Percentiles rank a stretch among this genome's conserved stretches.
Conservation (phyloP, 371 early-diverging fungal species). For the Polyrhizophydium stewartii region DNA sequence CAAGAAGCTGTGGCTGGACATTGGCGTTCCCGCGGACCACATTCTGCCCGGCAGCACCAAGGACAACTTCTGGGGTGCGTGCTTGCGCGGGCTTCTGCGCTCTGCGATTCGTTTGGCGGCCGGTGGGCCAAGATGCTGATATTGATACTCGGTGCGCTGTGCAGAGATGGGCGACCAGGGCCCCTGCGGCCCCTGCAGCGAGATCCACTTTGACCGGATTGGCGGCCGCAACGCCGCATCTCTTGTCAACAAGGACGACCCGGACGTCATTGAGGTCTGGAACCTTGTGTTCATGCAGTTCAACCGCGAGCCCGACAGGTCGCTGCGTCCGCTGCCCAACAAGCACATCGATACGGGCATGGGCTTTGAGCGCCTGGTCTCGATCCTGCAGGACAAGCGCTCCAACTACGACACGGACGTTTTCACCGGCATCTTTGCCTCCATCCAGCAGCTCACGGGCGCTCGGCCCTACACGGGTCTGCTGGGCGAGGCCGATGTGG, state of each 20-base stretch:
- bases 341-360: constrained; percentile 99
- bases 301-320: constrained; percentile 95
- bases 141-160: too few relatives aligned
- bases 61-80: constrained; percentile 99
- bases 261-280: constrained; percentile 99
- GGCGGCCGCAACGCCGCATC: constrained; percentile 93
- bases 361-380: constrained; percentile 98
- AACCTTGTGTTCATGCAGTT: constrained; percentile 99
- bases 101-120: too few relatives aligned
- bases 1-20: constrained; percentile 87
- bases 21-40: constrained; percentile 81
- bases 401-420: constrained; percentile 99
- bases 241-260: constrained; percentile 99
- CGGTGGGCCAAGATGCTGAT: too few relatives aligned
- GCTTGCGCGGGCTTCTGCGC: too few relatives aligned
- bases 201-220: constrained; percentile 99
- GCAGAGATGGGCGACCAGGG: constrained; percentile 99
- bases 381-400: constrained; percentile 92
- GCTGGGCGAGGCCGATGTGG: constrained; percentile 86
- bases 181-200: constrained; percentile 99
- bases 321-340: constrained; percentile 86
- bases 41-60: constrained; percentile 89
- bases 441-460: constrained; percentile 83
- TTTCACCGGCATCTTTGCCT: constrained; percentile 80
- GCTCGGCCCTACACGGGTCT: constrained; percentile 77